Evolutionary conservation across 73 alveolate species (phyloP), one percentile per base, ranked within the genome.

Genomic region (Symbiodinium natans): DNA sequence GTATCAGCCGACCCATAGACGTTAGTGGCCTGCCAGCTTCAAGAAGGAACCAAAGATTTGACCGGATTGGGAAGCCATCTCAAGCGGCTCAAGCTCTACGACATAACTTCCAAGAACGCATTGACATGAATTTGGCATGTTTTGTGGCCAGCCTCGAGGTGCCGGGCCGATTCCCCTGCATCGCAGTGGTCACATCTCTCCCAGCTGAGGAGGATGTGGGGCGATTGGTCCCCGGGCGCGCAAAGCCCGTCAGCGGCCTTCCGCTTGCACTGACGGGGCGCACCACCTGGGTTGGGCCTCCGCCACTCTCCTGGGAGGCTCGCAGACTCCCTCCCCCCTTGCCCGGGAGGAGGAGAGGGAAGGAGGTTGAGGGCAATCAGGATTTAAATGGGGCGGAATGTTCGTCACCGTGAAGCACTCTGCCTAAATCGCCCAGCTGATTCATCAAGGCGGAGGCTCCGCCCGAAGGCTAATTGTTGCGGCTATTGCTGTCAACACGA

Each of bases 231-330:
- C 99, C 99, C 21, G 99, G 99, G 74, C 99, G 96, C 92, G 99
- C 99, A 93, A 99, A 99, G 71, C 99, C 99, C 19, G 99, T 99
- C 84, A 99, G 99, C n/a, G 99, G 99, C 84, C 99, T 99, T 17
- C 99, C 99, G 48, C 99, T 98, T 56, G 99, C 99, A n/a, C 99
- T 99, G 99, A 99, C 99, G 10, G 99, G 99, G 40, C 99, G 96
- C 92, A 99, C 99, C 63, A 99, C 99, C 98, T 99, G 99, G 34
- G 95, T 56, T 42, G 95, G 95, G 31, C 94, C 94, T 17, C 84
- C 75, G 75, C 95, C 95, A 34, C 48, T 68, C 19, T 88, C 95
- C 95, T 88, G 34, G 84, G 94, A 19, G n/a, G n/a, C n/a, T n/a
- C n/a, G n/a, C n/a, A n/a, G n/a, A n/a, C n/a, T n/a, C n/a, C n/a